These are phyloP conservation scores for Colletotrichum sp. DNA, from an alignment of 2,329 filamentous ascomycete genomes.

Conservation along the genomic window DNA sequence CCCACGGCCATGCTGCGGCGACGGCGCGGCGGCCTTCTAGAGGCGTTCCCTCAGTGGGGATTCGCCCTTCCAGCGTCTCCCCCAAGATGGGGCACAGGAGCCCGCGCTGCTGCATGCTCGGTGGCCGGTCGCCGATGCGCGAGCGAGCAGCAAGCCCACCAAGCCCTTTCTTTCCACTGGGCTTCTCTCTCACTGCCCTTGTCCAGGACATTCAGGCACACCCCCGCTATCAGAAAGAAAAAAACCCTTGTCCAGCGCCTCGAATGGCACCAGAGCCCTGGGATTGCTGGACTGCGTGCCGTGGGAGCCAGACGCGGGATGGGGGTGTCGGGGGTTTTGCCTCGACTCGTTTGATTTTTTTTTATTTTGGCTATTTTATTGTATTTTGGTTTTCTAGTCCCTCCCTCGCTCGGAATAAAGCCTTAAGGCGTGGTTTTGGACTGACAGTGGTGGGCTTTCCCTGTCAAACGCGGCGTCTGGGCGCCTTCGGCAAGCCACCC, in stretches of 20 bases:
- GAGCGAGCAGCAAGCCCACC: background rate
- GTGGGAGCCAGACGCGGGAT: background rate
- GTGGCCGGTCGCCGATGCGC: constrained; percentile 15
- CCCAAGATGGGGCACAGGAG: background rate
- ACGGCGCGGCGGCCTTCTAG: background rate
- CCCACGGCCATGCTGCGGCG: background rate
- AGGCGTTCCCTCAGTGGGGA: constrained; percentile 10
- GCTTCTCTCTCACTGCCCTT: background rate
- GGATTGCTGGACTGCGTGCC: background rate
- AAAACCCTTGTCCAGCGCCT: background rate
- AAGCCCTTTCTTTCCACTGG: background rate
- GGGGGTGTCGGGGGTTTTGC: background rate
- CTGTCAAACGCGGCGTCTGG: background rate
- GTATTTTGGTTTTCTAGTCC: background rate
- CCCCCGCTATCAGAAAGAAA: background rate
- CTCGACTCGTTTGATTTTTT: background rate
- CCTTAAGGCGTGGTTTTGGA: background rate
- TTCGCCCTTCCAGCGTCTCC: background rate
- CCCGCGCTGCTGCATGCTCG: constrained; percentile 14
- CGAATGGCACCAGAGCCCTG: constrained; percentile 6
- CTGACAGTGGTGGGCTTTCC: background rate
- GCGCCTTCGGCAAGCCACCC: background rate
- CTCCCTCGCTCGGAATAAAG: background rate
- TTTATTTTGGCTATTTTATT: background rate
- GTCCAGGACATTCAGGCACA: background rate